Evolutionary conservation across 129 eudicot genomes (phyloP), one percentile per base, ranked within the genome.

Genomic region (Pittosporum tobira): DNA sequence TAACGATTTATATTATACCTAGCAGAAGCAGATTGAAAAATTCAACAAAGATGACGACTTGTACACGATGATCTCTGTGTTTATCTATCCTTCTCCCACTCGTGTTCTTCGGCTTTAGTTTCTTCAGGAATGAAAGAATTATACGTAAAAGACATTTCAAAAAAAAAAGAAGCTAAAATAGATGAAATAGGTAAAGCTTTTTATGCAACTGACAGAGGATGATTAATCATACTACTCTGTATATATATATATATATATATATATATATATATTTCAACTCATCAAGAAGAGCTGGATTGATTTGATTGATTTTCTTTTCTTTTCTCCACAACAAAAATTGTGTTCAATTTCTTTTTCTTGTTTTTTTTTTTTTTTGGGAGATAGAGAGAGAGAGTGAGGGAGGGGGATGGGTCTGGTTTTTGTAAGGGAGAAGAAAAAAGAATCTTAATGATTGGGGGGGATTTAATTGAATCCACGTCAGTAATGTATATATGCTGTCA

Each of bases 81-180:
- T 51, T 51, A 24, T 51, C 31, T 51, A 36, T 51, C 57, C 5
- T 51, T 50, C 31, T 50, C 56, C 56, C 15, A 14, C 29, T 50
- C 10, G 28, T 19, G 7, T 51, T 51, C 31, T 51, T 25, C 57
- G 26, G 14, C 25, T n/a, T 49, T 49, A 9, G 54, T 49, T 49
- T 49, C 54, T 49, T 49, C 16, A 22, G 54, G 54, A 49, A 49
- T 49, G 54, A 23, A 23, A 24, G 22, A 20, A 9, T 22, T 49
- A 22, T 19, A 49, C 28, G 22, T 21, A 14, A 24, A 49, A 49
- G 54, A 14, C 54, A 49, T 49, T 22, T 48, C n/a, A n/a, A n/a
- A n/a, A n/a, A n/a, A n/a, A n/a, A n/a, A n/a, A n/a, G n/a, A n/a
- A n/a, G n/a, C n/a, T n/a, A n/a, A n/a, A n/a, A n/a, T n/a, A n/a